A percentile compares a stretch with the other conserved stretches of the same genome.
Conservation (phyloP, 2,329 filamentous ascomycete genomes). For the Fusarium penzigii region DNA sequence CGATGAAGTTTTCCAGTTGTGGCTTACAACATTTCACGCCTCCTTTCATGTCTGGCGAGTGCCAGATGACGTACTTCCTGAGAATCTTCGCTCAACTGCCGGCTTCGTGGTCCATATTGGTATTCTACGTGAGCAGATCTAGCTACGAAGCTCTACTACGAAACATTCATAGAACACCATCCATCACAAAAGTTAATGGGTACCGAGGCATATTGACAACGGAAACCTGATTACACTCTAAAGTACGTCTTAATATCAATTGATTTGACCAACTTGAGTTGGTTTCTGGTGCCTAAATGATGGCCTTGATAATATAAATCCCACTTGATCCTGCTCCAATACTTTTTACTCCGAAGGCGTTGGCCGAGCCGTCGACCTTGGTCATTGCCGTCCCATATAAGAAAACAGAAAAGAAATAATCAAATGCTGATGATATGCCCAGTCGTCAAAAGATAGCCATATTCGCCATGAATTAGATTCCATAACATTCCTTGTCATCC, state of each 20-base stretch:
- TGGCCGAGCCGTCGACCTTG: constrained; percentile 12
- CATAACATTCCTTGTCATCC: constrained; percentile 1
- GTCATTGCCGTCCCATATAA: constrained; percentile 11
- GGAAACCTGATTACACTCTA: too few species aligned
- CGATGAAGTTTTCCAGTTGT: constrained; percentile 80
- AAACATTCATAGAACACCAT: not conserved
- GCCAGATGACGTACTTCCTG: constrained; percentile 61
- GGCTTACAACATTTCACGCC: constrained; percentile 68
- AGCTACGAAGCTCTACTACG: not conserved
- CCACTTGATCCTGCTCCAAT: constrained; percentile 6
- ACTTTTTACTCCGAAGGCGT: constrained; percentile 14
- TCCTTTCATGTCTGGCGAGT: constrained; percentile 77
- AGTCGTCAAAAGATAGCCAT: constrained; percentile 15
- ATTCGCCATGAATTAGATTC: constrained; percentile 27
- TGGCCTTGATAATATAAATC: constrained; percentile 4
- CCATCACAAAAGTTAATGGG: not conserved
- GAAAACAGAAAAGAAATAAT: constrained; percentile 9
- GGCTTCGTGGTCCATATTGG: constrained; percentile 86
- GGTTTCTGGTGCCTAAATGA: not conserved
- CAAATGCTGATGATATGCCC: constrained; percentile 23
- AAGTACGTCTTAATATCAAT: not conserved
- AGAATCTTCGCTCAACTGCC: constrained; percentile 59
- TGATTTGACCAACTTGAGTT: not conserved
- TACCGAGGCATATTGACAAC: not conserved
- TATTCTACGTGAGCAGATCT: constrained; percentile 47